phyloP scores from a whole-genome alignment of 164 flowering plant species.

The Vitis vinifera region ASM3070453v1 NC_081808.1:21980501-21981000 shows the following conservation, averaged over 20 bases:
- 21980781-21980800: not conserved
- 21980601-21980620: conserved; percentile 65
- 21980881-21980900: not conserved
- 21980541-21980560: conserved; percentile 78
- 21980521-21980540: conserved; percentile 68
- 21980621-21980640: conserved; percentile 77
- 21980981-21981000: conserved; percentile 58
- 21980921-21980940: conserved; percentile 57
- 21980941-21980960: conserved; percentile 38
- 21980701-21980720: conserved; percentile 3
- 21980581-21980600: conserved; percentile 66
- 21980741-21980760: not conserved
- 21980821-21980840: not conserved
- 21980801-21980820: not conserved
- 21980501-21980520: conserved; percentile 72
- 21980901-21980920: not conserved
- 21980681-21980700: conserved; percentile 12
- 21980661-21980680: conserved; percentile 75
- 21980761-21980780: no score
- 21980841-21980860: no score
- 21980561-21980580: conserved; percentile 50
- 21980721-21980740: not conserved
- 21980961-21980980: conserved; percentile 28
- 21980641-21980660: conserved; percentile 61
- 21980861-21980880: not conserved